Base-by-base conservation (phyloP, 2,329 filamentous ascomycete genomes). In the Emergomyces orientalis region DNA sequence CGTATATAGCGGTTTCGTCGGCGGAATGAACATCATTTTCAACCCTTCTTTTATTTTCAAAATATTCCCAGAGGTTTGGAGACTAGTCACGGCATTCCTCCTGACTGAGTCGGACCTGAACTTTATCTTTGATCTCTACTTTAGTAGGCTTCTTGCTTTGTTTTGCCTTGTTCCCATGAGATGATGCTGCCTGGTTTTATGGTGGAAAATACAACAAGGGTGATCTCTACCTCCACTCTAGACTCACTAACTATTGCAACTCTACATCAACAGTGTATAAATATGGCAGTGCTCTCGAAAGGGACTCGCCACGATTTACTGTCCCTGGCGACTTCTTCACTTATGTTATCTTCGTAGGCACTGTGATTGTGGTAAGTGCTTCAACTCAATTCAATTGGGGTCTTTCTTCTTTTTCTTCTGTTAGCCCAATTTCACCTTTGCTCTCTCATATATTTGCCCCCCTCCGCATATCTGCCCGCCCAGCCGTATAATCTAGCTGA, bases 401-500 rank as follows among this genome's bases (percentile, higher is more conserved):
- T n/a, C n/a, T n/a, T n/a, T n/a, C 32, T 58, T 61, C 47, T 61
- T 65, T 67, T 57, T 43, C 62, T 64, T 60, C 49, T 59, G 49
- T 63, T 52, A 34, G 52, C 47, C 51, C 62, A 56, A 45, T 63
- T 59, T 59, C 45, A 55, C 45, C 17, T 51, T 51, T 27, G 4
- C 22, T 27, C 8, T 22, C n/a, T 25, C 22, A 14, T 27, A 30
- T 47, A n/a, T 66, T 62, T 67, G 64, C 62, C 65, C 74, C 84
- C 85, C 85, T 87, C 84, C 79, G 79, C 82, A 77, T 86, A 89
- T 89, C 88, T 90, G 88, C 88, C 87, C 88, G 88, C 83, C 85
- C 87, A 89, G 87, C 82, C 73, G 60, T 41, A 69, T 66, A 71
- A n/a, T 78, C 83, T 87, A 85, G 81, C 87, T 89, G 87, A 87